Base-by-base conservation (phyloP, 2,329 filamentous ascomycete species). In the Pseudocercospora cruenta region DNA sequence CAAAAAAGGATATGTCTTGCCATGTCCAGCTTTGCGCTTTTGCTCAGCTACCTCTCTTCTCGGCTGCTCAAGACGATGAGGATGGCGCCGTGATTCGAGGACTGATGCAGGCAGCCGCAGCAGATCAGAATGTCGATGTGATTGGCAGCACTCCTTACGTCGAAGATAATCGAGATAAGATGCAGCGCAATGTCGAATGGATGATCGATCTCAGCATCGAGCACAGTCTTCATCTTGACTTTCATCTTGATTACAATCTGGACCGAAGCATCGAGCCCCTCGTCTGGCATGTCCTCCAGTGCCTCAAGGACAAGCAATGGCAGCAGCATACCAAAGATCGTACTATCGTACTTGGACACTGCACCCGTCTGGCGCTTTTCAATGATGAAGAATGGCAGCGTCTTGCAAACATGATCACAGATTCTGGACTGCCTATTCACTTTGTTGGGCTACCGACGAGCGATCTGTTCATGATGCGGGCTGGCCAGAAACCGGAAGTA, bases 181-280 rank as follows among this genome's bases (percentile, higher is more conserved):
- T 84, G 66, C 79, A 83, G 60, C 73, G 75, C 58, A 92, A 91
- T 71, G 85, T 91, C 19, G 79, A 84, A 19, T 92, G 87, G 86
- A 86, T 90, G 16, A 79, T 90, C 45, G 78, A 82, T 1, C 80
- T 82, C 24, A 87, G 88, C 1, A 73, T 88, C 43, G 67, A 78
- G 22, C 73, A 82, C 45, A 73, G 76, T 1, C 82, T 88, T 59
- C 86, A 90, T 74, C 77, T 92, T 4, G 90, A 92, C 72, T 87
- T 92, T 54, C 90, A 92, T 74, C 81, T 92, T 5, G 90, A 92
- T 75, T 92, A 92, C 75, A 88, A 88, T 64, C 79, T 92, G 2
- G 83, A 88, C 60, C 66, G 77, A 1, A 70, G 73, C 1, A 82
- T 77, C 54, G 80, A 84, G 58, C 79, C 87, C 0, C 77, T 88